Evolutionary conservation across 495 filamentous ascomycete species (phyloP).

Genomic region (Tuber calosporum): DNA sequence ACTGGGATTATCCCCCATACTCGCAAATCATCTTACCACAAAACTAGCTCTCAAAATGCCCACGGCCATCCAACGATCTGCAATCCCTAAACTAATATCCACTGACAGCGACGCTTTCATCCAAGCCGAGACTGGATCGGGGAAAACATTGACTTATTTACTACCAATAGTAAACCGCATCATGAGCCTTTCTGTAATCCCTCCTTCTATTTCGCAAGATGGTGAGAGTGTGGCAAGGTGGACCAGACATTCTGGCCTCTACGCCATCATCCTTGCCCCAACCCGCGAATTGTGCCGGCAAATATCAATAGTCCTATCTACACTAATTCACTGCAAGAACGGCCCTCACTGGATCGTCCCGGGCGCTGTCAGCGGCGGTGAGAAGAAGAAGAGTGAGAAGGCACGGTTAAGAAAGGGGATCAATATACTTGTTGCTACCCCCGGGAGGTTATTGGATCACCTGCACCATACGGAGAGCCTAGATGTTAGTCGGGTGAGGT

Average conservation of each 20-base stretch:
- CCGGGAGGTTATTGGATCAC: slow-evolving; percentile 83
- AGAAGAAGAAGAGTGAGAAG: slow-evolving; percentile 97
- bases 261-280: slow-evolving; percentile 83
- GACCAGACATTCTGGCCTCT: slow-evolving; percentile 70
- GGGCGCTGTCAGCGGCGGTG: slow-evolving; percentile 86
- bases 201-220: not conserved
- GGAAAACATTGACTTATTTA: slow-evolving; percentile 91
- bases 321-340: slow-evolving; percentile 68
- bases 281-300: slow-evolving; percentile 91
- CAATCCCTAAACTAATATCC: slow-evolving; percentile 68
- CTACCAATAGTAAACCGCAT: slow-evolving; percentile 85
- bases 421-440: slow-evolving; percentile 92
- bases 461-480: slow-evolving; percentile 82
- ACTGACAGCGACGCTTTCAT: slow-evolving; percentile 89
- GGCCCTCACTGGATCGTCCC: slow-evolving; percentile 70
- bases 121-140: slow-evolving; percentile 93
- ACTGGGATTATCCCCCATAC: slow-evolving; percentile 65
- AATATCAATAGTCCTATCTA: slow-evolving; percentile 75
- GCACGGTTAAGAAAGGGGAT: slow-evolving; percentile 83
- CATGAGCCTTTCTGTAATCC: slow-evolving; percentile 57
- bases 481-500: slow-evolving; percentile 79
- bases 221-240: slow-evolving; percentile 51
- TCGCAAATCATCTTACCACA: slow-evolving; percentile 74
- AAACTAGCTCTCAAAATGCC: slow-evolving; percentile 85
- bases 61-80: slow-evolving; percentile 86